Percentiles rank a stretch among this genome's conserved stretches.
phyloP scores from a whole-genome alignment of 345 rosid genomes.

The Corymbia maculata region DNA sequence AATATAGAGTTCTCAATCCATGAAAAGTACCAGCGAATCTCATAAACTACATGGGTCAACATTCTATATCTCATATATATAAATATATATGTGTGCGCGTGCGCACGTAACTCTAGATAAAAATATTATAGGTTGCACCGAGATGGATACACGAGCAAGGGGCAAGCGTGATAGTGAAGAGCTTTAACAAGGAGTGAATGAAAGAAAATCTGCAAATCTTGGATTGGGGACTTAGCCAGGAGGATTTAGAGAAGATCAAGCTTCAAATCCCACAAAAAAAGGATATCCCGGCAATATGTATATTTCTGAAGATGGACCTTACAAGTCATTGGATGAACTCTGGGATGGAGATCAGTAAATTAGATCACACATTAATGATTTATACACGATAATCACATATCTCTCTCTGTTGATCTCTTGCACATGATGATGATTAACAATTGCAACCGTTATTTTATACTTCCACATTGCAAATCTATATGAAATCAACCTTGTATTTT shows the following conservation, averaged over 20 bases:
- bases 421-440: background rate
- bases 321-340: background rate
- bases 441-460: background rate
- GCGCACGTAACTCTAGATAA: background rate
- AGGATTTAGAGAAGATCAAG: too few species aligned
- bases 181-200: conserved; percentile 2
- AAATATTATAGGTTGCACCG: background rate
- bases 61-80: background rate
- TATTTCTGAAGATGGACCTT: background rate
- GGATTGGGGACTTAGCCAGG: too few species aligned
- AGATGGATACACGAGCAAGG: conserved; percentile 5
- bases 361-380: background rate
- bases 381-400: background rate
- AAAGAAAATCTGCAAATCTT: background rate
- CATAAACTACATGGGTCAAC: background rate
- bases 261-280: too few species aligned
- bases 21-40: background rate
- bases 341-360: background rate
- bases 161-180: background rate
- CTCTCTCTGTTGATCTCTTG: background rate
- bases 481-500: background rate
- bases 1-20: background rate
- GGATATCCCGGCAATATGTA: background rate
- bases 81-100: background rate
- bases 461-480: background rate